These are phyloP conservation scores for Globisporangium nagaii DNA, from an alignment of 352 stramenopile genomes.

Conservation along the genomic window DNA sequence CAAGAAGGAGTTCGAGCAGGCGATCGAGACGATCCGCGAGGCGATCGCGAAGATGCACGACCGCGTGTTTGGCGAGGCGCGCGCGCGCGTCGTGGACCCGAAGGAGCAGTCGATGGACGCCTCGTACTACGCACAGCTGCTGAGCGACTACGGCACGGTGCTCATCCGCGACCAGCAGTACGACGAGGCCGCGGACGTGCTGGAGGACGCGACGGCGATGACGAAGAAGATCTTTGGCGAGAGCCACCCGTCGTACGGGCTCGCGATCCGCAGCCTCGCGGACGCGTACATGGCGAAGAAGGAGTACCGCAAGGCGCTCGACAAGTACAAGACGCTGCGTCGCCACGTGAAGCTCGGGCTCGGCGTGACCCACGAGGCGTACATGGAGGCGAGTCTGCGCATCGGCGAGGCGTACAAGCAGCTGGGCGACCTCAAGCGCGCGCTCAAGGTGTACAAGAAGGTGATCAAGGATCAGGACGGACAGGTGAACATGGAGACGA, in stretches of 20 bases:
- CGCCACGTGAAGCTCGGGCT: slow-evolving; percentile 66
- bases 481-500: slow-evolving; percentile 57
- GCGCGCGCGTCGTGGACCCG: slow-evolving; percentile 41
- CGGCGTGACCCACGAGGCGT: slow-evolving; percentile 62
- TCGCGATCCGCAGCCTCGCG: slow-evolving; percentile 69
- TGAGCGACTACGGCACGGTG: slow-evolving; percentile 76
- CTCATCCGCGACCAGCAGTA: slow-evolving; percentile 67
- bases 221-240: slow-evolving; percentile 71
- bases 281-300: slow-evolving; percentile 80
- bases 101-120: slow-evolving; percentile 64
- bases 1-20: slow-evolving; percentile 32
- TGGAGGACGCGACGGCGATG: slow-evolving; percentile 71
- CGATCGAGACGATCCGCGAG: slow-evolving; percentile 59
- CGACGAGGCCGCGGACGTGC: slow-evolving; percentile 70
- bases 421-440: slow-evolving; percentile 45
- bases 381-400: slow-evolving; percentile 61
- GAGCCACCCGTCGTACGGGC: slow-evolving; percentile 71
- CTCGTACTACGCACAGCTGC: slow-evolving; percentile 65
- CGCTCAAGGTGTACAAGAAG: slow-evolving; percentile 48
- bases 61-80: slow-evolving; percentile 56
- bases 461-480: slow-evolving; percentile 45
- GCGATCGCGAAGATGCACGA: slow-evolving; percentile 65
- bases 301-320: slow-evolving; percentile 58
- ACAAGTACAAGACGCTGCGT: slow-evolving; percentile 64
- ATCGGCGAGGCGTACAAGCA: slow-evolving; percentile 75